Percentiles rank a stretch among this genome's conserved stretches.
Conservation (phyloP, 2,329 filamentous ascomycete genomes). For the Aspergillus flavus region DNA sequence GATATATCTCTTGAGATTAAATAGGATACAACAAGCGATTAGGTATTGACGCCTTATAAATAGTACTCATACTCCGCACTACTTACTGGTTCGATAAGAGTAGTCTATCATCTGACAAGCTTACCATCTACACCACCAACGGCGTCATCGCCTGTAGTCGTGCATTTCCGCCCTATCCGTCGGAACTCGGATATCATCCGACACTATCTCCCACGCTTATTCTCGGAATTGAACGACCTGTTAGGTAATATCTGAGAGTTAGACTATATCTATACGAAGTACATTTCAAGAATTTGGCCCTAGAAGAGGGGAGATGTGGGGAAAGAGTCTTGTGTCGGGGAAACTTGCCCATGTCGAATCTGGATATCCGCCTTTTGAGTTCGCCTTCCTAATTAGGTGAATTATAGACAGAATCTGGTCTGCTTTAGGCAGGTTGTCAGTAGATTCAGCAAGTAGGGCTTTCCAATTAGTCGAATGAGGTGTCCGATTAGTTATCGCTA, state of each 20-base stretch:
- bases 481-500: too few relatives aligned
- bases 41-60: neutral
- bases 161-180: neutral
- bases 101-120: neutral
- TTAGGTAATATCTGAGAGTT: neutral
- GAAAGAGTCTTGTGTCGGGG: neutral
- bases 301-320: neutral
- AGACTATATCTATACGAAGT: neutral
- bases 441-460: neutral
- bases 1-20: neutral
- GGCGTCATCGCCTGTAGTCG: neutral
- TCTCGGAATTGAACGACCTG: neutral
- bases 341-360: neutral
- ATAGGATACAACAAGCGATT: neutral
- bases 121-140: neutral
- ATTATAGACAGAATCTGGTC: neutral
- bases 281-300: neutral
- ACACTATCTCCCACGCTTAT: neutral
- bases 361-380: neutral
- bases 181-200: neutral
- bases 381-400: neutral
- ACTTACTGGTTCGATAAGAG: neutral
- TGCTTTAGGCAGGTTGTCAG: neutral
- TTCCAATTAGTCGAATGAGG: neutral
- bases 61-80: neutral